Evolutionary conservation across 73 alveolate species (phyloP).

Genomic region (Uronychia setigera): DNA sequence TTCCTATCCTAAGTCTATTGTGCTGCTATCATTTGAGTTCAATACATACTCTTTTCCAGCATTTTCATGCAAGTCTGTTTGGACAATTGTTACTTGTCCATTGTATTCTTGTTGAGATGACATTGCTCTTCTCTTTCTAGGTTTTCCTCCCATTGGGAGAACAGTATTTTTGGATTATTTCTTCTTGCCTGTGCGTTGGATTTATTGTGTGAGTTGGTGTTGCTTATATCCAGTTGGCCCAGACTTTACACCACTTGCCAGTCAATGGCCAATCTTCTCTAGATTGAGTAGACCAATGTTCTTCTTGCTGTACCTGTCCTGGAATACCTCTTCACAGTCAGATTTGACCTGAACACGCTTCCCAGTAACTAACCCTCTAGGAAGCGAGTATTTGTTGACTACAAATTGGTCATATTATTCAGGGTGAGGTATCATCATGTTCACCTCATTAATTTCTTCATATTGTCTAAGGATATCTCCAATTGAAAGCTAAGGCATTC

Average conservation of each 20-base stretch:
- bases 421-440: not conserved
- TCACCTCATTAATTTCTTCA: not conserved
- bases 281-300: slow-evolving; percentile 17
- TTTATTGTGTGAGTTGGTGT: not conserved
- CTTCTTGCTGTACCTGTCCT: slow-evolving; percentile 27
- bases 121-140: not conserved
- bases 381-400: slow-evolving; percentile 23
- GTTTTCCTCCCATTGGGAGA: not conserved
- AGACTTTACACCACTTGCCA: not conserved
- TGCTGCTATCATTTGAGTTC: too few relatives aligned
- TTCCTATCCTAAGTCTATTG: too few relatives aligned
- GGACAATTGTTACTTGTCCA: too few relatives aligned
- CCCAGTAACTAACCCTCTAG: slow-evolving; percentile 4
- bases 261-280: slow-evolving; percentile 17
- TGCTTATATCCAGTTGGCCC: not conserved
- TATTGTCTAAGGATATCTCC: not conserved
- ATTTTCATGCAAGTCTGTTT: too few relatives aligned
- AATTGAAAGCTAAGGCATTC: not conserved
- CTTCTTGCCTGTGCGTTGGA: not conserved
- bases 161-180: not conserved
- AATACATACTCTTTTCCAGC: too few relatives aligned
- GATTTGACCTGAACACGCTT: not conserved
- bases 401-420: slow-evolving; percentile 7
- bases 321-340: slow-evolving; percentile 15
- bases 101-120: too few relatives aligned